Base-by-base conservation (phyloP, 2,329 filamentous ascomycete genomes). In the Rhynchosporium agropyri region DNA sequence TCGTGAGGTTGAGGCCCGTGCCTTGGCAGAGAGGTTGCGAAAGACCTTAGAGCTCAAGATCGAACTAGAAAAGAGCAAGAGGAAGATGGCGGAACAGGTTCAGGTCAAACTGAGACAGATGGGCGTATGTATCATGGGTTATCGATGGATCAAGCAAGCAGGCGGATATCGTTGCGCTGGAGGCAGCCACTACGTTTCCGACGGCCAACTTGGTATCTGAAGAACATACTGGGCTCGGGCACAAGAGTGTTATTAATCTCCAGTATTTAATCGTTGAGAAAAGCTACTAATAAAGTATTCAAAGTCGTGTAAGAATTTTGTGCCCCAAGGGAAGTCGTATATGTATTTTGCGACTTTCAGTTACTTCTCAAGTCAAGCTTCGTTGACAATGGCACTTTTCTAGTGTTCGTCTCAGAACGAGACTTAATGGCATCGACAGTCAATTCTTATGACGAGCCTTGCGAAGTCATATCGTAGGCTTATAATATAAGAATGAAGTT, bases 161-260 rank as follows among this genome's bases (percentile, higher is more conserved):
- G 71, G 69, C 1, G 88, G 88, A 0, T 91, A 85, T 73, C 74
- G 86, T 4, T 91, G 89, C 75, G 79, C 80, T 0, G 88, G 82
- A 0, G 88, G 88, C 0, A 71, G 70, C 2, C 88, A 91, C 75
- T 89, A 70, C 62, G 74, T 87, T 20, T 70, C 69, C 2, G 75
- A 84, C 53, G 20, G 12, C 2, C 45, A 63, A 42, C 55, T 65
- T 36, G 63, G 60, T 12, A 31, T 65, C 1, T 65, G 51, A 61
- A n/a, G n/a, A 6, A 13, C 31, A 33, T 4, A n/a, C 3, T 46
- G 15, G 43, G 9, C 7, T 26, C 7, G 5, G 4, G 7, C 12
- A 45, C 13, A n/a, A 6, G 13, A n/a, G 0, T n/a, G 2, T 15
- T 15, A 20, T 26, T 46, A 20, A n/a, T 3, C 4, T 8, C 26